phyloP scores from a whole-genome alignment of 345 rosid species.

The Murraya koenigii region DNA sequence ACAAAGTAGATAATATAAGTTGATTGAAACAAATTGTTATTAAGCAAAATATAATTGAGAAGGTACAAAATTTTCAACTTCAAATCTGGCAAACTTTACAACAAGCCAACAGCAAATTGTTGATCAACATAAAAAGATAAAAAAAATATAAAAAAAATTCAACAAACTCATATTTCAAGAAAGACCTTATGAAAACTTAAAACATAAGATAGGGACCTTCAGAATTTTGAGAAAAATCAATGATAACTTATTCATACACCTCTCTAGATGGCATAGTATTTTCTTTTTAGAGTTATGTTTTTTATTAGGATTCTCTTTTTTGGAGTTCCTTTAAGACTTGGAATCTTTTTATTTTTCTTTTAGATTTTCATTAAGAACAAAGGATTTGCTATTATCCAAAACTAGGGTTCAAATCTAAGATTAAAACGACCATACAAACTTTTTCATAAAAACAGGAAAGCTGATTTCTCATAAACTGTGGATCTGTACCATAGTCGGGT shows the following conservation, averaged over 20 bases:
- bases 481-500: too few species aligned
- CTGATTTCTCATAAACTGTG: background rate
- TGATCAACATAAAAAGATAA: background rate
- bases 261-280: background rate
- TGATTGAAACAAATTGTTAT: background rate
- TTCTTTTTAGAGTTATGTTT: background rate
- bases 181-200: background rate
- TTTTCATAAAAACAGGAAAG: background rate
- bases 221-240: background rate
- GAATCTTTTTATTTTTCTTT: background rate
- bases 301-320: background rate
- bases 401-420: background rate
- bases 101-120: background rate
- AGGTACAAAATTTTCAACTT: background rate
- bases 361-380: background rate
- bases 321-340: background rate
- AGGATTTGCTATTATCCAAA: background rate
- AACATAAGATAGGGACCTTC: background rate
- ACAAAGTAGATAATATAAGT: background rate
- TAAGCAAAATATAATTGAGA: background rate
- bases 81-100: background rate
- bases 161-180: background rate
- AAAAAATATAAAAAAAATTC: background rate
- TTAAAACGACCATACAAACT: background rate
- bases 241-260: background rate